Conservation (phyloP, 139 green algal genomes). For the Volvox africanus region DNA sequence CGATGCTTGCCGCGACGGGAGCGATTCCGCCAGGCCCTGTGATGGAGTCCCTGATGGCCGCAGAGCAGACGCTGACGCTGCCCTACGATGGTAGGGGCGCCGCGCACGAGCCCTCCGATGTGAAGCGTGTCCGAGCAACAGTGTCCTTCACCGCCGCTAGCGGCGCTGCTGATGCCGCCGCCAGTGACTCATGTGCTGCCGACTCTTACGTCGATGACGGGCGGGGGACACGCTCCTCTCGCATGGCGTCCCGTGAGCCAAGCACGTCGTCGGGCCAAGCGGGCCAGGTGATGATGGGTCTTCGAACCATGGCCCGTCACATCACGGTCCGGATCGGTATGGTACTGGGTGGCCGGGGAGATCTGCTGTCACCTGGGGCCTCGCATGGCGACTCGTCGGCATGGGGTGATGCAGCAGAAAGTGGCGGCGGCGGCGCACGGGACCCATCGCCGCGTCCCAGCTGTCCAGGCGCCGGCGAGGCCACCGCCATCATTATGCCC, state of each 20-base stretch:
- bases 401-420: neutral
- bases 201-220: neutral
- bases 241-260: conserved; percentile 2
- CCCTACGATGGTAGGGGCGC: neutral
- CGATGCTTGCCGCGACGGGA: neutral
- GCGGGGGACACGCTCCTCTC: neutral
- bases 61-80: neutral
- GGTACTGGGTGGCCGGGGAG: neutral
- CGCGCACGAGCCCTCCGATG: neutral
- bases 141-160: conserved; percentile 15
- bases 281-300: neutral
- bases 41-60: neutral
- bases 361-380: neutral
- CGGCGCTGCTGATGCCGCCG: neutral
- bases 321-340: conserved; percentile 25
- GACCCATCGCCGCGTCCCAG: conserved; percentile 13
- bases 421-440: neutral
- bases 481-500: conserved; percentile 31
- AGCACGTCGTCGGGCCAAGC: neutral
- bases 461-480: neutral
- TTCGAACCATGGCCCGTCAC: conserved; percentile 18
- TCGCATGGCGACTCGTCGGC: neutral
- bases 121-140: neutral
- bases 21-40: neutral
- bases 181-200: neutral